phyloP scores from a whole-genome alignment of 2,329 filamentous ascomycete species.

The Pseudogymnoascus sp. region DNA sequence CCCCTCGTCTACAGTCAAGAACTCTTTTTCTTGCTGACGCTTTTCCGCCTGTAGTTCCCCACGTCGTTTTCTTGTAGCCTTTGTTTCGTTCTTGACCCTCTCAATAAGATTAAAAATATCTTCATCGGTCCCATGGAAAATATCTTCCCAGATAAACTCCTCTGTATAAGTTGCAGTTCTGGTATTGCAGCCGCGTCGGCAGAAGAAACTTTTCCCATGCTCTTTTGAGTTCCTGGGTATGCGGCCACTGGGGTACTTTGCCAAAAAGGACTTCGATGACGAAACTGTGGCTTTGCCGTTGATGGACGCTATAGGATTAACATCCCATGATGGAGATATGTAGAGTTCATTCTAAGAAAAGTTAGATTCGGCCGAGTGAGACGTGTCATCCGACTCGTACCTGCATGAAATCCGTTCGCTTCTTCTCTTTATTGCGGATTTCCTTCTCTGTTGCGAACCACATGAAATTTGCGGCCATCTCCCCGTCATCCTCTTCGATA shows the following conservation, averaged over 20 bases:
- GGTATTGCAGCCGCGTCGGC: constrained; percentile 80
- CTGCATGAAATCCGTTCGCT: constrained; percentile 67
- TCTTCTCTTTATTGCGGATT: constrained; percentile 74
- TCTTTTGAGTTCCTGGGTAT: constrained; percentile 65
- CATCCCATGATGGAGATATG: constrained; percentile 76
- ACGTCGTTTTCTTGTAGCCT: constrained; percentile 46
- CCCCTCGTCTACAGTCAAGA: constrained; percentile 28
- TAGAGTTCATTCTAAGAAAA: constrained; percentile 73
- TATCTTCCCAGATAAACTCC: constrained; percentile 84
- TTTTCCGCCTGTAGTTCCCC: constrained; percentile 20
- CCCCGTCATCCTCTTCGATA: constrained; percentile 59
- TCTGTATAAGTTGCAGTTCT: constrained; percentile 85
- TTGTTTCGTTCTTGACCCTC: constrained; percentile 60
- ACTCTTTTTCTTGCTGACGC: constrained; percentile 25
- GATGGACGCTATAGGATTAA: constrained; percentile 80
- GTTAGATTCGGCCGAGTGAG: constrained; percentile 6
- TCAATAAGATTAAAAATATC: constrained; percentile 19
- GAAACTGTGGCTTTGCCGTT: constrained; percentile 79
- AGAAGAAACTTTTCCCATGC: constrained; percentile 80
- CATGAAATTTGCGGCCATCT: constrained; percentile 81
- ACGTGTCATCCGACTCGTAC: constrained; percentile 31
- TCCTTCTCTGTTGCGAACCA: constrained; percentile 94
- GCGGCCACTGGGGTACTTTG: constrained; percentile 64
- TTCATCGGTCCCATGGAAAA: constrained; percentile 44
- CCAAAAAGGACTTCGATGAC: constrained; percentile 60